These are phyloP conservation scores for Nosema muscidifuracis DNA, from an alignment of 371 early-diverging fungal species.

Conservation along the genomic window DNA sequence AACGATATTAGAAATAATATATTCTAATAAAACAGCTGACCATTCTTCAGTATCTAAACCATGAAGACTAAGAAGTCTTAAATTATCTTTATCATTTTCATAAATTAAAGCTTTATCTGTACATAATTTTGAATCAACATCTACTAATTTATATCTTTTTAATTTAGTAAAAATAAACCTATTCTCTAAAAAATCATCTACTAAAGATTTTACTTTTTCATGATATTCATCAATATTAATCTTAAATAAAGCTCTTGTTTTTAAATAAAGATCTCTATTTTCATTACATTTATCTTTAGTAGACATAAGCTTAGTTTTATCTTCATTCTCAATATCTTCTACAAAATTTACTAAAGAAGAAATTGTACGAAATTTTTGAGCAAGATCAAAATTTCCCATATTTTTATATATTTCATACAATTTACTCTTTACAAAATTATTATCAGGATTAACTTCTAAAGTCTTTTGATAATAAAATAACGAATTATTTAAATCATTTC, in stretches of 20 bases:
- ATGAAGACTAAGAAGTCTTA: conserved; percentile 34
- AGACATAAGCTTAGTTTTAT: conserved; percentile 22
- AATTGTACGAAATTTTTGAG: conserved; percentile 52
- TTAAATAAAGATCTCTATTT: conserved; percentile 29
- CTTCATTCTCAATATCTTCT: conserved; percentile 30
- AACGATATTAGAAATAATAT: conserved; percentile 5
- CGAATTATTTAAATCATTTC: conserved; percentile 25
- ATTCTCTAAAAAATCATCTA: conserved; percentile 51
- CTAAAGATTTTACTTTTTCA: background rate
- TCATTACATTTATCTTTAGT: conserved; percentile 37
- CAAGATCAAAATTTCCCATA: conserved; percentile 52
- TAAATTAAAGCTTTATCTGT: background rate
- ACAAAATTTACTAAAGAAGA: conserved; percentile 43
- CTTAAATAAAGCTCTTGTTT: background rate
- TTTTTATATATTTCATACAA: conserved; percentile 57
- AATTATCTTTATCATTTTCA: background rate
- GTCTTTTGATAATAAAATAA: conserved; percentile 42
- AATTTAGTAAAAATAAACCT: conserved; percentile 20
- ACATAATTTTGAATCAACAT: background rate
- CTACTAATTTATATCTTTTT: conserved; percentile 10
- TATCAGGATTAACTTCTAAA: conserved; percentile 37
- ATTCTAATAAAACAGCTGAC: conserved; percentile 31
- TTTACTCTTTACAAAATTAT: conserved; percentile 46
- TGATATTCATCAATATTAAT: background rate
- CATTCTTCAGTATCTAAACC: conserved; percentile 51